These are phyloP conservation scores for Nicotiana rustica DNA, from an alignment of 305 asterid genomes.

Conservation along the genomic window DNA sequence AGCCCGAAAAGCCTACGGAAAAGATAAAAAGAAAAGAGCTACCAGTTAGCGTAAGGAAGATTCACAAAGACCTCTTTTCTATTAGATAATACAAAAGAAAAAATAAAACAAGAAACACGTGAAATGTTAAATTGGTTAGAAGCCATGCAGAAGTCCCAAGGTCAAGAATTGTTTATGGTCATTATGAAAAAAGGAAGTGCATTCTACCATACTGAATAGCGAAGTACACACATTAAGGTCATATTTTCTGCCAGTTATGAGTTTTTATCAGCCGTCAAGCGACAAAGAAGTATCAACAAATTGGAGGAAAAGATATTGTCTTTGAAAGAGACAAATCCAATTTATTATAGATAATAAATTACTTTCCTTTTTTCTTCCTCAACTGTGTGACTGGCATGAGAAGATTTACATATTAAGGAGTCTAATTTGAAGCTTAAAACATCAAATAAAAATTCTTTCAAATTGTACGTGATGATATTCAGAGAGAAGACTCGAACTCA, in stretches of 20 bases:
- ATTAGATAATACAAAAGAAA: background rate
- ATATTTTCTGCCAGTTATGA: background rate
- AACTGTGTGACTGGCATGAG: background rate
- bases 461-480: too few relatives aligned
- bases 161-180: background rate
- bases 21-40: background rate
- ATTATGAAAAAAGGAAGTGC: background rate
- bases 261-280: slow-evolving; percentile 1
- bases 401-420: background rate
- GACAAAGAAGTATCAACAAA: slow-evolving; percentile 6
- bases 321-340: slow-evolving; percentile 19
- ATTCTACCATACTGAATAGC: background rate
- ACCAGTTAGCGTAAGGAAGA: background rate
- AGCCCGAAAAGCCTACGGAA: background rate
- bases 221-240: background rate
- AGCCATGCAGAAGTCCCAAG: background rate
- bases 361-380: slow-evolving; percentile 19
- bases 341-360: background rate
- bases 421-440: background rate
- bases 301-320: background rate
- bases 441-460: background rate
- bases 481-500: slow-evolving; percentile 2
- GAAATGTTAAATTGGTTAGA: background rate
- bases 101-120: slow-evolving; percentile 1
- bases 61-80: background rate